Evolutionary conservation across 768 basidiomycete species (phyloP).

Genomic region (Leccinum boreale): DNA sequence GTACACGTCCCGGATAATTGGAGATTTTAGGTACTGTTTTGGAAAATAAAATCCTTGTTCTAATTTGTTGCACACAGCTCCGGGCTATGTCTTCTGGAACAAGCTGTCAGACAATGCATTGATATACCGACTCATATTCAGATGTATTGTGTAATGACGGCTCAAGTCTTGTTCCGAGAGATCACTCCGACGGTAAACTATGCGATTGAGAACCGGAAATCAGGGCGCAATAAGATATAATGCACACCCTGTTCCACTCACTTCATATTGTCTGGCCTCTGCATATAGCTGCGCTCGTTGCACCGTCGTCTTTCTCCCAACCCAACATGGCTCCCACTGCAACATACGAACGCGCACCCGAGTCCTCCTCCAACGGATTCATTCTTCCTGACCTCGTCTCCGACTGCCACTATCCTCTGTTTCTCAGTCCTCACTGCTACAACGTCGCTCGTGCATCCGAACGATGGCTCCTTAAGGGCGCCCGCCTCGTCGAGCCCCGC

Average conservation of each 20-base stretch:
- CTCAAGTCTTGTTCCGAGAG: background rate
- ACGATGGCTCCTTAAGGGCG: slow-evolving; percentile 31
- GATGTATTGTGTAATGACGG: slow-evolving; percentile 4
- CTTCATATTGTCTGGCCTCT: slow-evolving; percentile 8
- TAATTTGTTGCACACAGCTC: background rate
- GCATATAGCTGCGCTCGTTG: background rate
- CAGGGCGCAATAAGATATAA: background rate
- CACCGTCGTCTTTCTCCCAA: background rate
- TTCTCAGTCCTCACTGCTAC: slow-evolving; percentile 31
- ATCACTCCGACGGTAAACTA: background rate
- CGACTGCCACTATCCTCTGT: slow-evolving; percentile 37
- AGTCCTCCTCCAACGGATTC: slow-evolving; percentile 23
- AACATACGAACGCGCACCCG: slow-evolving; percentile 11
- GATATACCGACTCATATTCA: background rate
- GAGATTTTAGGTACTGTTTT: background rate
- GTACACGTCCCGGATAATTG: background rate
- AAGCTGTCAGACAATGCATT: background rate
- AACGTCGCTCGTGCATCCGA: slow-evolving; percentile 37
- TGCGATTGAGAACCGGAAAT: background rate
- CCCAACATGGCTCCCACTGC: slow-evolving; percentile 27
- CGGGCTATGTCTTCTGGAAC: background rate
- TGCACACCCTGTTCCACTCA: slow-evolving; percentile 12
- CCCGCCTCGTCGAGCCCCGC: slow-evolving; percentile 30
- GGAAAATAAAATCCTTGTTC: background rate
- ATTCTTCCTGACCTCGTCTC: slow-evolving; percentile 41